Conservation (phyloP, 73 alveolate genomes). For the Durusdinium trenchii region DNA sequence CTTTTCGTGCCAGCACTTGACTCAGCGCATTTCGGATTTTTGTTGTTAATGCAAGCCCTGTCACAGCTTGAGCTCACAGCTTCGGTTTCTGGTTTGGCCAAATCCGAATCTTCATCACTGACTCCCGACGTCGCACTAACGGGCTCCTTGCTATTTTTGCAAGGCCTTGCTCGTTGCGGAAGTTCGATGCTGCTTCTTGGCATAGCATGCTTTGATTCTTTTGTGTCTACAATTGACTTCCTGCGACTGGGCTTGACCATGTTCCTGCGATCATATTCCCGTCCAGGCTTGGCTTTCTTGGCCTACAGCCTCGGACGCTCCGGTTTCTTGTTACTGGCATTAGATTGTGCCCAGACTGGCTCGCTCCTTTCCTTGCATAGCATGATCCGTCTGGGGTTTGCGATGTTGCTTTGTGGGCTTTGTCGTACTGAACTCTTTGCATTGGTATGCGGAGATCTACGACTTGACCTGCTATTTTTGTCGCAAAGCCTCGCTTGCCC, state of each 20-base stretch:
- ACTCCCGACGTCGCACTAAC: neutral
- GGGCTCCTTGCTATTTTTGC: neutral
- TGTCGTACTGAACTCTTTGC: neutral
- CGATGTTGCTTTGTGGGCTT: neutral
- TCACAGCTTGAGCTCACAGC: neutral
- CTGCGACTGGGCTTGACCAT: slow-evolving; percentile 11
- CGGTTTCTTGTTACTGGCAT: neutral
- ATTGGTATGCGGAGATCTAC: neutral
- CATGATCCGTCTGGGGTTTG: neutral
- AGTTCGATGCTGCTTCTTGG: neutral
- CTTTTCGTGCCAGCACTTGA: neutral
- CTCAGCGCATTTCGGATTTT: neutral
- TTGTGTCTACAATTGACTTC: neutral
- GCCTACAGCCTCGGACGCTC: neutral
- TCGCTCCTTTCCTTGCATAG: neutral
- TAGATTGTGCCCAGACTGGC: neutral
- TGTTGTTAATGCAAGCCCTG: neutral
- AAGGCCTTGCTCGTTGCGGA: neutral
- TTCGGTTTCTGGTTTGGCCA: slow-evolving; percentile 12
- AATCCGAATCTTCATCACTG: neutral
- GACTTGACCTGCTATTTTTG: neutral
- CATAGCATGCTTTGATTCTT: neutral
- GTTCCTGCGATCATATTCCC: neutral
- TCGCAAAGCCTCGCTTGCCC: neutral
- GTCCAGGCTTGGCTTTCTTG: neutral